A percentile compares a stretch with the other conserved stretches of the same genome.
Conservation (phyloP, 2,329 filamentous ascomycete genomes). For the Hypoxylon rubiginosum region DNA sequence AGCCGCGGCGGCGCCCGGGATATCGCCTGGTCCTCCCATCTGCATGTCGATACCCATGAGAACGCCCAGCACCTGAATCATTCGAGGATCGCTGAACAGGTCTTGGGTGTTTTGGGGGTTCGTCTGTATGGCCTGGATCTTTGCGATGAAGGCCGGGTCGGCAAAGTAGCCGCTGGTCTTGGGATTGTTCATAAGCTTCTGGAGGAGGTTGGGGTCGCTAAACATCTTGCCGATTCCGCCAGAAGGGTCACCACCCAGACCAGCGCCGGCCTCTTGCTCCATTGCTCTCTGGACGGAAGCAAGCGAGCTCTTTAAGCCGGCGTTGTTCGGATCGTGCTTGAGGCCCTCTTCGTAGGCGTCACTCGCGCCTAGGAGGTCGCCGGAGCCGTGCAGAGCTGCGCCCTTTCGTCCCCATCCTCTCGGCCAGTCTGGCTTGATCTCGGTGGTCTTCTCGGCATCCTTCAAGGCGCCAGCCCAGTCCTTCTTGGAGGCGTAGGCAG, state of each 20-base stretch:
- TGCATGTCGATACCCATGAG: slow-evolving; percentile 94
- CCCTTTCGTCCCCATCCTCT: slow-evolving; percentile 97
- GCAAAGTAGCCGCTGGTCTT: slow-evolving; percentile 88
- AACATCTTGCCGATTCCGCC: slow-evolving; percentile 93
- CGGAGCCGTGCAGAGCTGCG: slow-evolving; percentile 87
- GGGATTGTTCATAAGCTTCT: slow-evolving; percentile 93
- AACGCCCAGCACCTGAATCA: slow-evolving; percentile 94
- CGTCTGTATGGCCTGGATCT: slow-evolving; percentile 83
- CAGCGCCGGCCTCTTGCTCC: slow-evolving; percentile 74
- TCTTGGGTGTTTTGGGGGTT: slow-evolving; percentile 85
- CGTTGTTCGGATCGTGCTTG: slow-evolving; percentile 91
- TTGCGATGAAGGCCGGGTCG: slow-evolving; percentile 89
- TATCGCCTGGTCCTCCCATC: slow-evolving; percentile 62
- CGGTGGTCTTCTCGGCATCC: slow-evolving; percentile 92
- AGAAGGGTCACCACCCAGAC: slow-evolving; percentile 72
- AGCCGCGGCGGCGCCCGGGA: slow-evolving; percentile 48
- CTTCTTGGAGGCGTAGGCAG: slow-evolving; percentile 86
- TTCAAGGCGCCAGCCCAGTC: slow-evolving; percentile 87
- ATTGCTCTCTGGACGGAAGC: slow-evolving; percentile 90
- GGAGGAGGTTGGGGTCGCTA: slow-evolving; percentile 88
- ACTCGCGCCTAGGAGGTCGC: slow-evolving; percentile 85
- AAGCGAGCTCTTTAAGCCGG: slow-evolving; percentile 90
- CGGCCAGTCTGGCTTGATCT: slow-evolving; percentile 97
- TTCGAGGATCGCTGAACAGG: slow-evolving; percentile 88
- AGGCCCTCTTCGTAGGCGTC: slow-evolving; percentile 96